Evolutionary conservation across 2,329 filamentous ascomycete genomes (phyloP), one percentile per base, ranked within the genome.

Genomic region (Xylaria multiplex): DNA sequence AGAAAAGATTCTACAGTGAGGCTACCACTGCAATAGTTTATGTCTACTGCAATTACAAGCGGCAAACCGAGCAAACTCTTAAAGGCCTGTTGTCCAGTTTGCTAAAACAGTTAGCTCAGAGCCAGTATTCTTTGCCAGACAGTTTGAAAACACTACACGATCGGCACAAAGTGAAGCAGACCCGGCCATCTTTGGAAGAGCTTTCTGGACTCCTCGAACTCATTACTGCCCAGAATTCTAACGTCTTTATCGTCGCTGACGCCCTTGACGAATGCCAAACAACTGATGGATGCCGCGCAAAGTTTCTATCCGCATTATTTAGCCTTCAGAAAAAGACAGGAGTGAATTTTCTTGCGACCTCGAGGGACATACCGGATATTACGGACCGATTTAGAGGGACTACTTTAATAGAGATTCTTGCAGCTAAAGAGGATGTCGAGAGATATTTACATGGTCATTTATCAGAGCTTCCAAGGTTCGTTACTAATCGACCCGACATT

Each of bases 21-120:
- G 22, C 9, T 42, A 24, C 57, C 7, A 24, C 53, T 14, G 62
- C 77, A 0, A 72, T 86, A n/a, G 80, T 79, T 0, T 86, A 81
- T 40, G 13, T 85, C 0, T 87, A 83, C 59, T 85, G 77, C 71
- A 80, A 83, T 58, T 84, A 79, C 63, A 72, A 73, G 16, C 72
- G 72, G 2, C 68, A 78, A 19, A 63, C 77, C 1, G 74, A 83
- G 16, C 82, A 85, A 48, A 78, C 65, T 0, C n/a, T 71, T 2
- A 67, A 76, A 1, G 32, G 73, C 30, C 55, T 83, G 0, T 58
- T 82, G 0, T 61, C 71, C 1, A 79, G 71, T 57, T 22, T 84
- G 0, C 52, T 83, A 6, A 80, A 76, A 57, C 81, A 84, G 65
- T 68, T 83, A 4, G 62, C 65, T 63, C 77, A 58, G 14, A 46